A percentile compares a stretch with the other conserved stretches of the same genome.
phyloP scores from a whole-genome alignment of 495 filamentous ascomycete species.

The Daldinia loculata region DNA sequence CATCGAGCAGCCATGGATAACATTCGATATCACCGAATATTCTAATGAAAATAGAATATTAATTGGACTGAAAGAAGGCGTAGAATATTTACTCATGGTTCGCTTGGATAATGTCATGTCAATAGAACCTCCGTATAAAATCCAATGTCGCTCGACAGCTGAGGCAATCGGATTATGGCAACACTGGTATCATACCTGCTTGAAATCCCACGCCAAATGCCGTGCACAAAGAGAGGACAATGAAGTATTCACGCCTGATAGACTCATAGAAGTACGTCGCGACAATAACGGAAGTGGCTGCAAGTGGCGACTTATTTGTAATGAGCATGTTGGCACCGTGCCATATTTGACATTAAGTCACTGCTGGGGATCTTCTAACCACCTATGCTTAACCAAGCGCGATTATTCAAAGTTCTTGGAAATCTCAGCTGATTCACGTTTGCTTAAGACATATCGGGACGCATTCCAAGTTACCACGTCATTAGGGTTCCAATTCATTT shows the following conservation, averaged over 20 bases:
- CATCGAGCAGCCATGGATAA: background rate
- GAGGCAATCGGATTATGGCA: background rate
- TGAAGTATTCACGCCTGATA: background rate
- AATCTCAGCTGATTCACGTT: background rate
- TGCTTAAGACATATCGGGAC: slow-evolving; percentile 6
- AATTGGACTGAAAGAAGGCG: background rate
- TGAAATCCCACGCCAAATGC: background rate
- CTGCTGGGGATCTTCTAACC: background rate
- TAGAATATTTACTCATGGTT: background rate
- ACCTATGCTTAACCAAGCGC: background rate
- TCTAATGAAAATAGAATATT: background rate
- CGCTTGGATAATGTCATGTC: background rate
- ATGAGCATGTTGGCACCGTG: background rate
- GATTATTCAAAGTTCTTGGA: background rate
- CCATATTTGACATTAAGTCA: slow-evolving; percentile 4
- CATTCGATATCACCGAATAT: background rate
- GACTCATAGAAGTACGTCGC: background rate
- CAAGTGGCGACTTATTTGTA: background rate
- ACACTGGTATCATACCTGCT: background rate
- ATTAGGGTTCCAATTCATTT: slow-evolving; percentile 13
- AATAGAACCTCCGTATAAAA: background rate
- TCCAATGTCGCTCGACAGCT: background rate
- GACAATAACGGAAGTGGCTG: background rate
- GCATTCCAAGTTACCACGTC: background rate
- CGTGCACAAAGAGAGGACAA: background rate